These are phyloP conservation scores for Volvox carteri DNA, from an alignment of 163 green algal species.

Conservation along the genomic window DNA sequence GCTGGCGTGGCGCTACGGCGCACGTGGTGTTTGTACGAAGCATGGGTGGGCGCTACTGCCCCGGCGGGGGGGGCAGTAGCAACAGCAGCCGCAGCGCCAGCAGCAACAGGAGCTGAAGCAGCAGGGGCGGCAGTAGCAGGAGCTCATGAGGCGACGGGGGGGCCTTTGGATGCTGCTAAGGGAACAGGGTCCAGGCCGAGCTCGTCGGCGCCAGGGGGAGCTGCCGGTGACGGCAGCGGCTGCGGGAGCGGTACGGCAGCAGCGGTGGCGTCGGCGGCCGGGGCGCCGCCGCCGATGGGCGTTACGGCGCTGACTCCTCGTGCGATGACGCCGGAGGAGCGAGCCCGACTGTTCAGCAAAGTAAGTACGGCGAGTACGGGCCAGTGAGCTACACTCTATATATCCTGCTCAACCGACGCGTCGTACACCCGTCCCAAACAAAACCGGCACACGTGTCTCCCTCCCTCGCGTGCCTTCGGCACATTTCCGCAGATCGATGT, in stretches of 20 bases:
- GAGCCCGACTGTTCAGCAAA: constrained; percentile 27
- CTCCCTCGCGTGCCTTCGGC: too few relatives aligned
- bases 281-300: neutral
- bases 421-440: too few relatives aligned
- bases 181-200: neutral
- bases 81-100: neutral
- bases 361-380: constrained; percentile 3
- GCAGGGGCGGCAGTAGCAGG: neutral
- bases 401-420: too few relatives aligned
- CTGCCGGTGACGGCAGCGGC: neutral
- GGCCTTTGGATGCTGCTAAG: too few relatives aligned
- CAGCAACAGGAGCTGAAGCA: neutral
- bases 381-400: too few relatives aligned
- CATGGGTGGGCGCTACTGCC: constrained; percentile 28
- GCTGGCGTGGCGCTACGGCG: neutral
- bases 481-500: constrained; percentile 46
- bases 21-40: constrained; percentile 48
- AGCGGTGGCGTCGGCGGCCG: neutral
- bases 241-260: neutral
- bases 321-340: constrained; percentile 44
- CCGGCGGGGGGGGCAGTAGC: neutral
- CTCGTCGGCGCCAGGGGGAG: neutral
- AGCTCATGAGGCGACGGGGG: too few relatives aligned
- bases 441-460: too few relatives aligned
- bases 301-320: constrained; percentile 19